phyloP scores from a whole-genome alignment of 768 basidiomycete genomes.

The Sporobolomyces pararoseus region DNA sequence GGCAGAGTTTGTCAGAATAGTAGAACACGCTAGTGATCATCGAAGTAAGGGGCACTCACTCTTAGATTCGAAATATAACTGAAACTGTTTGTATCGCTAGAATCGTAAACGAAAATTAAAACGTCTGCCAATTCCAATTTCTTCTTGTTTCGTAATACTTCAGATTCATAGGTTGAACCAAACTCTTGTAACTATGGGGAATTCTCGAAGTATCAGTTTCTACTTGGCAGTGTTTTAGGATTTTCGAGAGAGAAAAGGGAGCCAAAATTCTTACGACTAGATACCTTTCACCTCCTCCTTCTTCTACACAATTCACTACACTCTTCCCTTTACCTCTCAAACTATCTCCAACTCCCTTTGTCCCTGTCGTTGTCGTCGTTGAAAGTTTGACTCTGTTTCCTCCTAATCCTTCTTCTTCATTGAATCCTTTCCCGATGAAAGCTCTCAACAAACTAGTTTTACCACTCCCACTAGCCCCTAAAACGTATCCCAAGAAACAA shows the following conservation, averaged over 20 bases:
- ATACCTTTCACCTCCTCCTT: conserved; percentile 91
- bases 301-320: conserved; percentile 92
- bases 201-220: too few relatives aligned
- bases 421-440: conserved; percentile 79
- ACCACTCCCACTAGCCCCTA: conserved; percentile 91
- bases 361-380: not conserved
- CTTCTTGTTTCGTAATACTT: conserved; percentile 79
- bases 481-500: conserved; percentile 81
- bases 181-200: conserved; percentile 87
- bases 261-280: conserved; percentile 67
- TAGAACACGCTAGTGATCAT: too few relatives aligned
- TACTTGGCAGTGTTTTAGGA: not conserved
- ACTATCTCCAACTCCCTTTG: not conserved
- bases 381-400: not conserved
- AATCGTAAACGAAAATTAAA: conserved; percentile 92
- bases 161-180: conserved; percentile 89
- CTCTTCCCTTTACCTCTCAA: conserved; percentile 55
- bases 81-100: conserved; percentile 97
- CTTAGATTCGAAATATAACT: conserved; percentile 95
- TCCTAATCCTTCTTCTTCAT: conserved; percentile 46
- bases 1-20: too few relatives aligned
- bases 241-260: not conserved
- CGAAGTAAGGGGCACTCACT: conserved; percentile 53
- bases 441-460: conserved; percentile 82
- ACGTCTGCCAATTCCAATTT: conserved; percentile 91